These are phyloP conservation scores for Trypanosoma boissoni DNA, from an alignment of 208 protist genomes.

Conservation along the genomic window DNA sequence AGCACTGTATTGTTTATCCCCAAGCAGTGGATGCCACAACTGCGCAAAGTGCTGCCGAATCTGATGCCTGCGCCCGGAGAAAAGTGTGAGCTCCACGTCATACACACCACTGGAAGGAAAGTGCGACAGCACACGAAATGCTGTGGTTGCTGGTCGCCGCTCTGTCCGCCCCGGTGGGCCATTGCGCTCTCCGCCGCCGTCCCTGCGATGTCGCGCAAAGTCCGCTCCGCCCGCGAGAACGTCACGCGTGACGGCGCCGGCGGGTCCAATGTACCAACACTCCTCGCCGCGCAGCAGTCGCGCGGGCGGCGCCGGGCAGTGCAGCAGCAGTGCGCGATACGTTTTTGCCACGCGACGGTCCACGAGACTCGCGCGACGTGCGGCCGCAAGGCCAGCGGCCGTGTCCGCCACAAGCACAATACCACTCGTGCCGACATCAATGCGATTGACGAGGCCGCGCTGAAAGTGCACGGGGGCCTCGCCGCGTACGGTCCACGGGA, in stretches of 20 bases:
- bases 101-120: conserved; percentile 51
- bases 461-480: conserved; percentile 43
- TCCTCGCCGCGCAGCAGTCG: conserved; percentile 21
- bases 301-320: conserved; percentile 31
- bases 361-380: conserved; percentile 33
- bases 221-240: conserved; percentile 39
- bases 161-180: conserved; percentile 27
- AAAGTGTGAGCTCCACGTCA: conserved; percentile 58
- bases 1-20: conserved; percentile 56
- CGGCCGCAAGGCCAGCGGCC: conserved; percentile 24
- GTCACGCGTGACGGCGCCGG: conserved; percentile 29
- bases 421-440: conserved; percentile 80
- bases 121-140: conserved; percentile 62
- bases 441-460: conserved; percentile 80
- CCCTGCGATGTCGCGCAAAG: conserved; percentile 18
- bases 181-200: neutral
- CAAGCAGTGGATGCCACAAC: conserved; percentile 62
- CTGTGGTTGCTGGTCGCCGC: conserved; percentile 43
- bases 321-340: conserved; percentile 62
- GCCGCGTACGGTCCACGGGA: conserved; percentile 38
- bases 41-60: conserved; percentile 82
- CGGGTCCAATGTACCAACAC: conserved; percentile 34
- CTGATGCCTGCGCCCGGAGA: conserved; percentile 70
- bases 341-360: conserved; percentile 45
- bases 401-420: conserved; percentile 48